Evolutionary conservation across 441 rosid species (phyloP).

Genomic region (Euphorbia corollata): DNA sequence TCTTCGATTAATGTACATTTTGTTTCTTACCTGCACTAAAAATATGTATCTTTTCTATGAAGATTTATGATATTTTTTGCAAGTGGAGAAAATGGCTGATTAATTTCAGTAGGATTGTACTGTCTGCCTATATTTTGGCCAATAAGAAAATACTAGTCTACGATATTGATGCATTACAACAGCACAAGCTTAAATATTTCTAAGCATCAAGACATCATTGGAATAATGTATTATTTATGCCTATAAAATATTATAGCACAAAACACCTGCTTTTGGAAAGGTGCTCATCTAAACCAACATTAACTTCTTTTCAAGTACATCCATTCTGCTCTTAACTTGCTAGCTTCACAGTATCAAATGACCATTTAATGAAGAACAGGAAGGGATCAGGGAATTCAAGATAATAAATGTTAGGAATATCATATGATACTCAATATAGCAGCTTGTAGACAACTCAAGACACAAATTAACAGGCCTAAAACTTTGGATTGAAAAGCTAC

Average conservation of each 20-base stretch:
- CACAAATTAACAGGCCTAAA: not conserved
- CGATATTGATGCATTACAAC: no score
- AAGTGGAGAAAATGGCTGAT: conserved; percentile 9
- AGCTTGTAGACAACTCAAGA: not conserved
- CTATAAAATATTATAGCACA: no score
- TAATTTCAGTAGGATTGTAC: not conserved
- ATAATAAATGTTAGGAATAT: not conserved
- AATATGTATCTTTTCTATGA: conserved; percentile 5
- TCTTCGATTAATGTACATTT: conserved; percentile 22
- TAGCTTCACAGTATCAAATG: no score
- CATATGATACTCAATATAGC: not conserved
- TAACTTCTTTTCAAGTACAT: no score
- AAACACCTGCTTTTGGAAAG: no score
- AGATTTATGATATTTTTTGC: conserved; percentile 19
- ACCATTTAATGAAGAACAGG: no score
- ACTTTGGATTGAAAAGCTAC: conserved; percentile 11
- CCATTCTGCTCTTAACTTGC: no score
- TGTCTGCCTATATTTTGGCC: not conserved
- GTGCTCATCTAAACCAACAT: no score
- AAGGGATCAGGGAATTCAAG: no score
- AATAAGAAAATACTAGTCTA: not conserved
- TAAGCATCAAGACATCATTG: no score
- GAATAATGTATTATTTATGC: no score
- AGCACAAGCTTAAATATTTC: no score
- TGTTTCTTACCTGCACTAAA: conserved; percentile 17